phyloP scores from a whole-genome alignment of 768 basidiomycete species.

The Lentinula guzmanii region DNA sequence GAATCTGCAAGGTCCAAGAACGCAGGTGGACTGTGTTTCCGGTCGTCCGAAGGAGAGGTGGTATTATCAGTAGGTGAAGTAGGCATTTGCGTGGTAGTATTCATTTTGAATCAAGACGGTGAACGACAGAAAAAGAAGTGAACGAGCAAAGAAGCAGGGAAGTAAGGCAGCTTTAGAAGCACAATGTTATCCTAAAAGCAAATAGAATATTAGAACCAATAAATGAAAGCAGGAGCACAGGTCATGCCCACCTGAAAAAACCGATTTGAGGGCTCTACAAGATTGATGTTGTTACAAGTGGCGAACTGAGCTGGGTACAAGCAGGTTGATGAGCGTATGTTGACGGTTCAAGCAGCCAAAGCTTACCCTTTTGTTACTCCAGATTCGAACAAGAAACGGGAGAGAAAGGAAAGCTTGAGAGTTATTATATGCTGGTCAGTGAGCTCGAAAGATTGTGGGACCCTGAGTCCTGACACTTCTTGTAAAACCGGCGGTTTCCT shows the following conservation, averaged over 20 bases:
- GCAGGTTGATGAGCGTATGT: conserved; percentile 11
- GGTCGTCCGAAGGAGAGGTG: conserved; percentile 51
- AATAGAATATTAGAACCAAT: conserved; percentile 16
- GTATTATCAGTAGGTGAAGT: conserved; percentile 69
- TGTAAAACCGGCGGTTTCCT: conserved; percentile 1
- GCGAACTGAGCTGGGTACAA: conserved; percentile 40
- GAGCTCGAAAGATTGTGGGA: conserved; percentile 3
- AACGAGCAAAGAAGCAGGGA: conserved; percentile 42
- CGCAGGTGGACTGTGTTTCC: conserved; percentile 85
- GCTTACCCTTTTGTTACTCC: conserved; percentile 45
- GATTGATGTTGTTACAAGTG: conserved; percentile 71
- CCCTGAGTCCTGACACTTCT: not conserved
- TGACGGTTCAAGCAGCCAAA: conserved; percentile 10
- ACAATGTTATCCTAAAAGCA: conserved; percentile 53
- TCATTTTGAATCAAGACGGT: conserved; percentile 62
- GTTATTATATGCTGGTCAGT: conserved; percentile 9
- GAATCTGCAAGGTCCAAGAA: conserved; percentile 94
- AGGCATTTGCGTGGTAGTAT: conserved; percentile 62
- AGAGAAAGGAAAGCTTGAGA: conserved; percentile 6
- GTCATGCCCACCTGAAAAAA: conserved; percentile 31
- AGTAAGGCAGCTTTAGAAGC: conserved; percentile 51
- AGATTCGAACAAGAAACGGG: conserved; percentile 17
- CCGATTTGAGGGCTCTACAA: conserved; percentile 70
- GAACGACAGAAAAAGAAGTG: conserved; percentile 52
- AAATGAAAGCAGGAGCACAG: conserved; percentile 17